phyloP scores from a whole-genome alignment of 345 rosid species.

The Eucalyptus regnans region DNA sequence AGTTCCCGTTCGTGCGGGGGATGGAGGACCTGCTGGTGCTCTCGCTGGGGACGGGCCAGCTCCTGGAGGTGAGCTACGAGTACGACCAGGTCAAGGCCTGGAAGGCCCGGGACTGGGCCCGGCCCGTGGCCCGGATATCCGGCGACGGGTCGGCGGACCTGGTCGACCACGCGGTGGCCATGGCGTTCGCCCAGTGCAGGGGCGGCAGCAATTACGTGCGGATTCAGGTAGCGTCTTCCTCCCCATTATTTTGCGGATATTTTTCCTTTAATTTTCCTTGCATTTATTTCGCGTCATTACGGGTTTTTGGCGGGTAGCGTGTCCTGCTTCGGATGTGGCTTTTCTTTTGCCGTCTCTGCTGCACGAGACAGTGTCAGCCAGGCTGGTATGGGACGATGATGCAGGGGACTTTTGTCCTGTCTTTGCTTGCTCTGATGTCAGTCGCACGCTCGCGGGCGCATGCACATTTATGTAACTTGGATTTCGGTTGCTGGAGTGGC shows the following conservation, averaged over 20 bases:
- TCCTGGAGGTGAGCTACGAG: constrained; percentile 53
- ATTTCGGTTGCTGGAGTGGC: not conserved
- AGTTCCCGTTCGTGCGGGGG: constrained; percentile 92
- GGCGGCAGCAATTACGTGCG: constrained; percentile 73
- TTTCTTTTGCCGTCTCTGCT: not conserved
- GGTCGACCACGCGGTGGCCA: constrained; percentile 88
- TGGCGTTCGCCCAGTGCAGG: constrained; percentile 80
- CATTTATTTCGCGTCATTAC: not conserved
- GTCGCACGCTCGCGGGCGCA: not conserved
- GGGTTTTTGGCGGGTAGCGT: not conserved
- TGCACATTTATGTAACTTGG: not conserved
- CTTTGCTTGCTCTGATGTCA: not conserved
- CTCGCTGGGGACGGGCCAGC: constrained; percentile 78
- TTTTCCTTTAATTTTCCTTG: not conserved
- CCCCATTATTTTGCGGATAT: not conserved
- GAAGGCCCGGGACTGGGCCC: constrained; percentile 87
- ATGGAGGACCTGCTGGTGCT: constrained; percentile 89
- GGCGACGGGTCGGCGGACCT: constrained; percentile 80
- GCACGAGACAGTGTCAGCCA: constrained; percentile 17
- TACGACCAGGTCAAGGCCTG: constrained; percentile 66
- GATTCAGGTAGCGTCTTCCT: constrained; percentile 54
- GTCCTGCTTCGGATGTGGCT: not conserved
- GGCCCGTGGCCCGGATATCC: constrained; percentile 75
- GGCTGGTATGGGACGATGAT: constrained; percentile 22
- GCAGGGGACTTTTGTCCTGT: constrained; percentile 2